phyloP scores from a whole-genome alignment of 1,284 basidiomycete species.

The Moniliophthora roreri region DNA sequence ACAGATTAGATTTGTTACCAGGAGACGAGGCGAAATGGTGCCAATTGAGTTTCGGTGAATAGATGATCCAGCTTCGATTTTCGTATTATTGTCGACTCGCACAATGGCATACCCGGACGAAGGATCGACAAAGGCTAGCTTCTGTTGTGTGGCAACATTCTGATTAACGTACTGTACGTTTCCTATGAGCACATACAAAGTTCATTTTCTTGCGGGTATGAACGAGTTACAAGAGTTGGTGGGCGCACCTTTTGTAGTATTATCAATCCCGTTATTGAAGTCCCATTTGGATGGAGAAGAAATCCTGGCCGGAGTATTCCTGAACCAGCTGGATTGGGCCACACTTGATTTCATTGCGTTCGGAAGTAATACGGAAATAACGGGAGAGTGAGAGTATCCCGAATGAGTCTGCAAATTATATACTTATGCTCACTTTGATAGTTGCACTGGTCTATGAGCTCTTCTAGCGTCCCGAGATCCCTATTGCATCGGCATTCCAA shows the following conservation, averaged over 20 bases:
- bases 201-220: too few species aligned
- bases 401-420: too few species aligned
- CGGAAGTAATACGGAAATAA: too few species aligned
- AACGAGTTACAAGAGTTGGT: not conserved
- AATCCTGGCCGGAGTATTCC: constrained; percentile 35
- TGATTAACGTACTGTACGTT: constrained; percentile 24
- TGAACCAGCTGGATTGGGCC: too few species aligned
- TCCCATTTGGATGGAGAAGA: constrained; percentile 62
- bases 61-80: constrained; percentile 33
- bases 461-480: too few species aligned
- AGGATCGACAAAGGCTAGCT: constrained; percentile 43
- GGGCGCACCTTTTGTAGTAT: constrained; percentile 59
- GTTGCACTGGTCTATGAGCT: too few species aligned
- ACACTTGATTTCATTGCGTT: too few species aligned
- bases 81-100: constrained; percentile 44
- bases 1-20: not conserved
- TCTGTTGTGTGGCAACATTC: constrained; percentile 31
- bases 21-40: not conserved
- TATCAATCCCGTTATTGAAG: constrained; percentile 58
- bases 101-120: constrained; percentile 45
- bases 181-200: constrained; percentile 7
- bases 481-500: too few species aligned
- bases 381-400: too few species aligned
- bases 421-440: too few species aligned
- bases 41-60: constrained; percentile 48